Percentiles rank a stretch among this genome's conserved stretches.
Evolutionary conservation across 148 eudicot species (phyloP).

Genomic region (Linanthus parryae): DNA sequence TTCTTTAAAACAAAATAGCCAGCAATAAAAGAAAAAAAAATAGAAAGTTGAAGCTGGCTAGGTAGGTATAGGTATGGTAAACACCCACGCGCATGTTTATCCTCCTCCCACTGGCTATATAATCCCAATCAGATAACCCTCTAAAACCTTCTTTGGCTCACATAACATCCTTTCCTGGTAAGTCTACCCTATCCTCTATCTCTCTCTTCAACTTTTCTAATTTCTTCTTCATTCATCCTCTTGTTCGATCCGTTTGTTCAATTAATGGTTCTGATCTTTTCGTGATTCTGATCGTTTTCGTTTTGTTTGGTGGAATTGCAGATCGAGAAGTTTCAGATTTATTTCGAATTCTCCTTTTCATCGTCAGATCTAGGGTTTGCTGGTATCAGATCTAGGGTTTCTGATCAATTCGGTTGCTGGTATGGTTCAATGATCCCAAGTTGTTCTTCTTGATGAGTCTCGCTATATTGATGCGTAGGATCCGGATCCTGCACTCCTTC

Average conservation of each 20-base stretch:
- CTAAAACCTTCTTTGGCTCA: background rate
- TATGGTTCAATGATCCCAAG: conserved; percentile 27
- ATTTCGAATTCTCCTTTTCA: background rate
- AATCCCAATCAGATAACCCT: background rate
- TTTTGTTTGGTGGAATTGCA: background rate
- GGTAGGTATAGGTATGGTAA: too few relatives aligned
- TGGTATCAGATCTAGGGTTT: conserved; percentile 6
- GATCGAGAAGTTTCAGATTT: background rate
- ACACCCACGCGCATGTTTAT: too few relatives aligned
- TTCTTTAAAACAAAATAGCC: too few relatives aligned
- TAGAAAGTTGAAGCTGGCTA: too few relatives aligned
- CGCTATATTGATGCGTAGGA: conserved; percentile 52
- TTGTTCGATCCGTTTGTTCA: background rate
- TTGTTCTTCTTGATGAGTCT: conserved; percentile 39
- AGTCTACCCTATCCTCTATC: conserved; percentile 6
- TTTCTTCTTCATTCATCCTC: background rate
- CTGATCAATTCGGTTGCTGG: background rate
- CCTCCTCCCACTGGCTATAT: too few relatives aligned
- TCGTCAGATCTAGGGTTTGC: background rate
- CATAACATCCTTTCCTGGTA: background rate
- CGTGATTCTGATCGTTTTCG: too few relatives aligned
- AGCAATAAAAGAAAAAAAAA: too few relatives aligned
- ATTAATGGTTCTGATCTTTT: background rate
- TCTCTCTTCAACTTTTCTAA: background rate
- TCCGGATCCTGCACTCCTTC: conserved; percentile 79